phyloP scores from a whole-genome alignment of 805 yeast species.

The Saccharomycopsis fermentans region DNA sequence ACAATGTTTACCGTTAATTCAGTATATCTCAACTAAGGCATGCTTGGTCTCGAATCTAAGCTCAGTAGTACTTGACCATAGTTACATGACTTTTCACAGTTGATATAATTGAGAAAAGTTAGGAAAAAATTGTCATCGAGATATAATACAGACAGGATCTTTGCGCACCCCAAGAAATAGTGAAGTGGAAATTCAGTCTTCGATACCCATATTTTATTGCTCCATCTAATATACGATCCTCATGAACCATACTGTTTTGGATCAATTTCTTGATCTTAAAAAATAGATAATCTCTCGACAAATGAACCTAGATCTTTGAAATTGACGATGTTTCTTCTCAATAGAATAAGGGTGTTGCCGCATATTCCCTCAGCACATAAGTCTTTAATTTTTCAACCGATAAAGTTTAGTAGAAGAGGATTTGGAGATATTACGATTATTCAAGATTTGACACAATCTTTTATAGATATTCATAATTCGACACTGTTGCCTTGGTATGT shows the following conservation, averaged over 20 bases:
- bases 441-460: slow-evolving; percentile 21
- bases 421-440: slow-evolving; percentile 8
- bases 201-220: neutral
- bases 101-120: neutral
- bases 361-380: neutral
- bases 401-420: neutral
- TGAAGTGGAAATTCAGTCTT: neutral
- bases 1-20: neutral
- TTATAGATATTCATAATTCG: slow-evolving; percentile 41
- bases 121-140: neutral
- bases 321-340: neutral
- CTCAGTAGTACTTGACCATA: no score
- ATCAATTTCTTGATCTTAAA: no score
- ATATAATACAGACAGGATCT: neutral
- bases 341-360: neutral
- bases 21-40: neutral
- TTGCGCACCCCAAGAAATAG: neutral
- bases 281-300: no score
- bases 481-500: slow-evolving; percentile 76
- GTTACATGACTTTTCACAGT: neutral
- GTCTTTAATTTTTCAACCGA: neutral
- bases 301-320: neutral
- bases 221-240: no score
- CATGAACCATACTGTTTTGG: no score
- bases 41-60: no score